Evolutionary conservation across 2,329 filamentous ascomycete genomes (phyloP), one percentile per base, ranked within the genome.

Genomic region (Rutstroemia sydowiana): DNA sequence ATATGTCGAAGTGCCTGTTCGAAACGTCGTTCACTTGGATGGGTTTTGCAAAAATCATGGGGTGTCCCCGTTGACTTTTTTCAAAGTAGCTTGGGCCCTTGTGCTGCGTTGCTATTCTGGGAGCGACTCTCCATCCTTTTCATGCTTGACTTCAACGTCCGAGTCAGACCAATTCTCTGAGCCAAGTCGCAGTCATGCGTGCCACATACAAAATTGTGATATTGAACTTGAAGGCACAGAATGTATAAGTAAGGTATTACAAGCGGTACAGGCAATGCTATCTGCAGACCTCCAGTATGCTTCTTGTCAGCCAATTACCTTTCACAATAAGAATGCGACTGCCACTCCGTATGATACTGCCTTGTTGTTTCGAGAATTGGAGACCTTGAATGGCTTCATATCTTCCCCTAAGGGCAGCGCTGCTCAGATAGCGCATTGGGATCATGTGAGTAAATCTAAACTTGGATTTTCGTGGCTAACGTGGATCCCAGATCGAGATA

Each of bases 81-180:
- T 48, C 26, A 48, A 48, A n/a, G 23, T 42, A 16, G 68, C 66
- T n/a, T 72, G 70, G 70, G 68, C 68, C 7, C 59, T 71, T 10
- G 66, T 69, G 13, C 2, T 63, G 63, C 9, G 76, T 71, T 54
- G 70, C 71, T 51, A 61, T 62, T 30, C 65, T 36, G 40, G 60
- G 55, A 2, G 58, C 65, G 8, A 71, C 64, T 16, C 59, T 45
- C 64, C 73, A 10, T 69, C 65, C 26, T 73, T 73, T 47, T 71
- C 70, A 5, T 69, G 70, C 42, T 59, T 69, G 3, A 66, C 66
- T 8, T 68, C 70, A 26, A 8, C 5, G 9, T 42, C 36, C 14
- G 13, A 48, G 10, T 4, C 8, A 3, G 18, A 14, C 5, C 2
- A 9, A 20, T 10, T 41, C 20, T 23, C 18, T 5, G 36, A 16